Conservation (phyloP, 2,329 filamentous ascomycete genomes). For the Knufia petricola region DNA sequence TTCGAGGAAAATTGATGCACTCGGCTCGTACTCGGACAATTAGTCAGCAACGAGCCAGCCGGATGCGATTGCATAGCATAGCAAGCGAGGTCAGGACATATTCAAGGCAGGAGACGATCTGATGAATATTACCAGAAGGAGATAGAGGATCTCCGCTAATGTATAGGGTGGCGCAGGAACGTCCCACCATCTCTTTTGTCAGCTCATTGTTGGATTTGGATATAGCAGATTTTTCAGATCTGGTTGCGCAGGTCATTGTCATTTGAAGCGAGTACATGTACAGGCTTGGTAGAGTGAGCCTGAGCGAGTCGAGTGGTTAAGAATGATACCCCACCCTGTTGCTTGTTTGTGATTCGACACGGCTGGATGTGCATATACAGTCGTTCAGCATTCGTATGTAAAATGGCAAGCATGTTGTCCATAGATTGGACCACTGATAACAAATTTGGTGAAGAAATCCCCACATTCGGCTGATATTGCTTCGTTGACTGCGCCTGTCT, state of each 20-base stretch:
- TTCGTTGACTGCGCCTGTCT: too few species aligned
- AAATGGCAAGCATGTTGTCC: neutral
- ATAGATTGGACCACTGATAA: too few species aligned
- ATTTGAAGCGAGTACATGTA: slow-evolving; percentile 6
- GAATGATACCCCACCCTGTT: slow-evolving; percentile 5
- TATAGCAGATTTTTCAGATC: neutral
- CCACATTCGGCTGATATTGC: too few species aligned
- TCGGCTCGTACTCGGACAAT: too few species aligned
- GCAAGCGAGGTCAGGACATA: slow-evolving; percentile 1
- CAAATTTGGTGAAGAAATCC: too few species aligned
- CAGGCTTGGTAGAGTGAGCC: neutral
- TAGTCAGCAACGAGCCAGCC: too few species aligned
- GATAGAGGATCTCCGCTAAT: neutral
- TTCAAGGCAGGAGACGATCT: neutral
- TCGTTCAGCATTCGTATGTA: neutral
- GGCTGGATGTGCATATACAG: neutral
- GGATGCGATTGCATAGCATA: neutral
- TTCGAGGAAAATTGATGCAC: slow-evolving; percentile 5
- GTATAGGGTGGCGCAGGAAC: neutral
- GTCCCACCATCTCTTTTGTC: neutral
- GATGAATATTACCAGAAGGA: neutral
- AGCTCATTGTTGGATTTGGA: neutral
- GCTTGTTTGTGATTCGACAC: neutral
- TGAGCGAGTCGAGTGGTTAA: neutral
- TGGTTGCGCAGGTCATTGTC: neutral